These are phyloP conservation scores for Viridothelium virens DNA, from an alignment of 495 filamentous ascomycete genomes.

Conservation along the genomic window DNA sequence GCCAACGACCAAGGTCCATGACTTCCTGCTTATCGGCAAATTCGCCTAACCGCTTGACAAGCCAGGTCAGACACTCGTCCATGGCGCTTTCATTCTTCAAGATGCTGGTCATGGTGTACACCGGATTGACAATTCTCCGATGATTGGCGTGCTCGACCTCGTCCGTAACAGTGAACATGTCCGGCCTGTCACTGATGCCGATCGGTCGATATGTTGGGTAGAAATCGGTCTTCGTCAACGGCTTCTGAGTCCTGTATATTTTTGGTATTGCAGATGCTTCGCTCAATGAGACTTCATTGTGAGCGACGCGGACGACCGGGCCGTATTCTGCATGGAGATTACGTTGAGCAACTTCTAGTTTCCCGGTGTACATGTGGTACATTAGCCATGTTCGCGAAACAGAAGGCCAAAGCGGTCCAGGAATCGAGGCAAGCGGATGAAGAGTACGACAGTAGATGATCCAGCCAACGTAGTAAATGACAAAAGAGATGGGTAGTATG, in stretches of 20 bases:
- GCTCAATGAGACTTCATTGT: constrained; percentile 28
- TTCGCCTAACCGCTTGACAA: constrained; percentile 25
- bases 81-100: constrained; percentile 31
- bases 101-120: constrained; percentile 33
- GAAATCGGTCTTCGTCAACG: constrained; percentile 30
- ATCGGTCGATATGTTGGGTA: constrained; percentile 21
- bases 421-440: constrained; percentile 25
- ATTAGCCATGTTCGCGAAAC: constrained; percentile 28
- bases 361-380: constrained; percentile 26
- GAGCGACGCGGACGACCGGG: constrained; percentile 27
- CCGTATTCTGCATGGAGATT: constrained; percentile 26
- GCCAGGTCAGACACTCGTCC: constrained; percentile 28
- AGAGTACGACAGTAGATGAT: constrained; percentile 21
- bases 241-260: constrained; percentile 31
- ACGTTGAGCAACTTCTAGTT: constrained; percentile 25
- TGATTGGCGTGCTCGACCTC: constrained; percentile 30
- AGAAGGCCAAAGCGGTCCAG: constrained; percentile 28
- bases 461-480: constrained; percentile 14
- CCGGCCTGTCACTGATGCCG: constrained; percentile 14
- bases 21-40: constrained; percentile 23
- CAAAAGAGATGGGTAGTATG: not conserved
- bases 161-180: constrained; percentile 20
- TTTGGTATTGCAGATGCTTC: constrained; percentile 30
- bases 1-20: constrained; percentile 26
- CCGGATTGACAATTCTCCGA: constrained; percentile 31